Evolutionary conservation across 768 basidiomycete genomes (phyloP), one percentile per base, ranked within the genome.

Genomic region (Termitomyces sp.): DNA sequence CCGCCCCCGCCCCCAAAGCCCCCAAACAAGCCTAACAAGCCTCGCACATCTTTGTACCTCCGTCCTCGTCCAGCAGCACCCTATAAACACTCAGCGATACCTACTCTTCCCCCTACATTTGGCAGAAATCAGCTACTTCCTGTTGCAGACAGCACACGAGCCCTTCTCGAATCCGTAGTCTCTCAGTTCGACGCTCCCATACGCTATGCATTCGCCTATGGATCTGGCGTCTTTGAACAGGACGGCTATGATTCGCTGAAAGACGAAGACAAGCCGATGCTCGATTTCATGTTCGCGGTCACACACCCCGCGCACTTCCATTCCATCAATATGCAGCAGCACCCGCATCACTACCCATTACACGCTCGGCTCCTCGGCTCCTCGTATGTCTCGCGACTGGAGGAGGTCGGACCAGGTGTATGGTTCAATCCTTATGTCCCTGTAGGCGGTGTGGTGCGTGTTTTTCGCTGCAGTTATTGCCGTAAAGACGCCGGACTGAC

Each of bases 251-350:
- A 69, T 18, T 47, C 52, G 1, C 63, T 66, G 36, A 61, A 72
- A 59, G 66, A 67, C 20, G 66, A 66, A 13, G 72, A 76, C 18
- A 70, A 67, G 39, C 95, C 95, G 0, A 92, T 98, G 90, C 82
- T 98, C 22, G 97, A 99, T 73, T 97, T 98, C 67, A 84, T 99
- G 72, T 93, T 99, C 70, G 95, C 95, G 0, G 96, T 98, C 47
- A 92, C 93, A 2, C 94, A 97, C 65, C 81, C 97, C 0, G 83
- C 81, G 13, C 93, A 97, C 67, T 99, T 95, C 78, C 97, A 98
- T 72, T 91, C 87, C 31, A 91, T 95, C 72, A 99, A 99, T 72
- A 88, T 98, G 85, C 82, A 88, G 52, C 93, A 95, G 72, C 81
- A 89, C 67, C 94, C 96, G 0, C 79, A 83, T 8, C 97, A 99